These are phyloP conservation scores for Lentinula sp. DNA, from an alignment of 768 basidiomycete species.

Conservation along the genomic window DNA sequence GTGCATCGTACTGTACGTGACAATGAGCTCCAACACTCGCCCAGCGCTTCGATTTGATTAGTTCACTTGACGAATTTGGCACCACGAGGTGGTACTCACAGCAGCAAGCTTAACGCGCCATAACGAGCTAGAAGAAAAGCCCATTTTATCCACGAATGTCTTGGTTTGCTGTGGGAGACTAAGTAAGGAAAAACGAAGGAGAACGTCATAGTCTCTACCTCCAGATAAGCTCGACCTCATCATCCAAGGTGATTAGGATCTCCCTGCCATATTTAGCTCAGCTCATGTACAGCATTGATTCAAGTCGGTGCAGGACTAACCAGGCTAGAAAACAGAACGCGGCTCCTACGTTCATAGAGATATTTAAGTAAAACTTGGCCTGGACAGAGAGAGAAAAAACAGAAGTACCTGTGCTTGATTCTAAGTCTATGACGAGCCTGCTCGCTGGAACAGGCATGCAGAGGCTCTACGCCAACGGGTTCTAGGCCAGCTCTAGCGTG, in stretches of 20 bases:
- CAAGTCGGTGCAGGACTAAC: not conserved
- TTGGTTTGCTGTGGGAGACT: constrained; percentile 15
- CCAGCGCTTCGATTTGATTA: not conserved
- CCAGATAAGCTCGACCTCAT: constrained; percentile 26
- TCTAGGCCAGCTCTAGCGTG: not conserved
- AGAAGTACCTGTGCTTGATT: not conserved
- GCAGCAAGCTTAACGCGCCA: constrained; percentile 17
- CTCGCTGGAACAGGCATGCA: not conserved
- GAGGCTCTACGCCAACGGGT: not conserved
- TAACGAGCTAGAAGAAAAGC: constrained; percentile 23
- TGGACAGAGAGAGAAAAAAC: not conserved
- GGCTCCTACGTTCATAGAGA: not conserved
- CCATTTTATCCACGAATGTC: constrained; percentile 27
- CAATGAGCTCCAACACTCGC: constrained; percentile 15
- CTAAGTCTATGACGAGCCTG: constrained; percentile 3
- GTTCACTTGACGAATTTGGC: not conserved
- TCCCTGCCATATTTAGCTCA: constrained; percentile 16
- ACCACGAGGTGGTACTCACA: constrained; percentile 13
- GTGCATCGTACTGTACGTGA: constrained; percentile 4
- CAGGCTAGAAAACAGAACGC: constrained; percentile 2
- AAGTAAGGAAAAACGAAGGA: not conserved
- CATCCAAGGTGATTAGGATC: constrained; percentile 21
- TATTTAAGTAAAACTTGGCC: not conserved
- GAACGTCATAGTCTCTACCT: constrained; percentile 9
- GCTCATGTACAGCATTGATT: not conserved